Base-by-base conservation (phyloP, 305 asterid species). In the Salvia sclarea region DNA sequence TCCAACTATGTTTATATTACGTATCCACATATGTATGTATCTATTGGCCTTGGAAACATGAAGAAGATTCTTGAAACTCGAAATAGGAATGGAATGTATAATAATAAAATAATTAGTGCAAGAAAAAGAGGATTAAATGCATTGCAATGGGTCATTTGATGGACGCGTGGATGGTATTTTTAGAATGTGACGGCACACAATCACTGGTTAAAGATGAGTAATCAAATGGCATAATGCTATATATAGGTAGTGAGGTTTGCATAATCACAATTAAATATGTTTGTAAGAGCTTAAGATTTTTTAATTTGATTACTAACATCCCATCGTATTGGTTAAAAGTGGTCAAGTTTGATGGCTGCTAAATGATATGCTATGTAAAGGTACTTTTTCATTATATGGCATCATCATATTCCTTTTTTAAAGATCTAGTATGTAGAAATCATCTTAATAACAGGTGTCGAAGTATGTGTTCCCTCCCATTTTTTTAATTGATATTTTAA, bases 231-330 rank as follows among this genome's bases (percentile, higher is more conserved):
- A 20, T 70, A 75, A 80, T 79, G 80, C 78, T 79, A 83, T 60
- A 25, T 72, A 81, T 88, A 82, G 89, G 85, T 67, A 69, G 67
- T 89, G 91, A 82, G 65, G 90, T 83, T 85, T 49, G 50, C 70
- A 64, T 68, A 44, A 66, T 71, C 60, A 72, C 41, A 64, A 73
- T 70, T 77, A 72, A 74, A 10, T 61, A 71, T 53, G 35, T 10
- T 56, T 0, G 70, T 52, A 31, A 57, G 68, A 75, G 64, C 40
- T 30, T 2, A 61, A 20, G 65, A 67, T 74, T 16, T 65, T n/a
- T n/a, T n/a, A n/a, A n/a, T 37, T 63, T 20, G 52, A 44, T 48
- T 5, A 44, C 47, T 30, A 1, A 33, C 40, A 62, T 54, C 41
- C 28, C 24, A 20, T 63, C 1, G 8, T 10, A 5, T 5, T 7